A percentile compares a stretch with the other conserved stretches of the same genome.
Conservation (phyloP, 1,139 yeast genomes). For the Pneumocystis sp. region DNA sequence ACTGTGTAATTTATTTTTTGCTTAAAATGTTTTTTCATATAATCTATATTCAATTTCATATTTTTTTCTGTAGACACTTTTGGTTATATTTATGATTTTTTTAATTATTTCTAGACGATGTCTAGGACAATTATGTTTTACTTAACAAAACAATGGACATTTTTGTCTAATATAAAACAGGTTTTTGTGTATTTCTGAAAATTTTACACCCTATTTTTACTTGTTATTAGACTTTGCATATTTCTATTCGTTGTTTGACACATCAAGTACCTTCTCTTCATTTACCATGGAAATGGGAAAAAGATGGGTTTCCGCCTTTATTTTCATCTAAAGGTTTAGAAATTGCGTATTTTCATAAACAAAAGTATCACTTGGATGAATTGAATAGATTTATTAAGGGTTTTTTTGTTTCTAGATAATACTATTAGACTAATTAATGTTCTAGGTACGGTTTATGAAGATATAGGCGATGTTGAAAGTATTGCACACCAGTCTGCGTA, state of each 20-base stretch:
- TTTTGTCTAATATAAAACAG: neutral
- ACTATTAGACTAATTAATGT: constrained; percentile 6
- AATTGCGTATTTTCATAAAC: neutral
- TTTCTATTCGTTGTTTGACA: neutral
- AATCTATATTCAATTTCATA: neutral
- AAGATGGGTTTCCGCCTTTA: neutral
- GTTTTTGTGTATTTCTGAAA: neutral
- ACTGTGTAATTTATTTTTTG: neutral
- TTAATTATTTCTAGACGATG: too few species aligned
- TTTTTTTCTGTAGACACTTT: too few species aligned
- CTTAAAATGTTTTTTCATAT: too few species aligned
- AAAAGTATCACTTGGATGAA: neutral
- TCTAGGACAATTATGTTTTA: neutral
- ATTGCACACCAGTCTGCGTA: constrained; percentile 60
- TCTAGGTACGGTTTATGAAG: constrained; percentile 64
- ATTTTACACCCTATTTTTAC: neutral
- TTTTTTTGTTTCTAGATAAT: constrained; percentile 1
- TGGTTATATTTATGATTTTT: too few species aligned
- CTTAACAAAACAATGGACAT: neutral
- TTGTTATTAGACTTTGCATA: neutral
- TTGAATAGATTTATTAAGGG: constrained; percentile 5
- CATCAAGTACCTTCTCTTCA: neutral
- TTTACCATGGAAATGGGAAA: neutral
- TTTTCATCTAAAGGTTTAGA: neutral
- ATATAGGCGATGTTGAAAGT: constrained; percentile 40